These are phyloP conservation scores for Rhizopus arrhizus DNA, from an alignment of 371 early-diverging fungal species.

Conservation along the genomic window DNA sequence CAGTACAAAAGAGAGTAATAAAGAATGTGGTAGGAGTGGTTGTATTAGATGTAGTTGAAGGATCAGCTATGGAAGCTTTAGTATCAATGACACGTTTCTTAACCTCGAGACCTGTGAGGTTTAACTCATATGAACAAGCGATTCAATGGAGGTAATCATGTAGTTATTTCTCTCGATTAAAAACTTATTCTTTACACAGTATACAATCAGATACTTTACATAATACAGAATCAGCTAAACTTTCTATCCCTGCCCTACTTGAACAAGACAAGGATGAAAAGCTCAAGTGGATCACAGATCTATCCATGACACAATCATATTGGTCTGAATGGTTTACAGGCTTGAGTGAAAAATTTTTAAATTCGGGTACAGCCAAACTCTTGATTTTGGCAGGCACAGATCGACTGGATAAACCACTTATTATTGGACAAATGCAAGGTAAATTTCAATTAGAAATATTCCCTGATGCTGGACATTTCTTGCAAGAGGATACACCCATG, in stretches of 20 bases:
- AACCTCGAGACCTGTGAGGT: slow-evolving; percentile 62
- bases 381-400: slow-evolving; percentile 91
- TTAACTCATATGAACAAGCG: slow-evolving; percentile 63
- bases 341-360: slow-evolving; percentile 80
- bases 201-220: slow-evolving; percentile 65
- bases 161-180: background rate
- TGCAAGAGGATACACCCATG: slow-evolving; percentile 90
- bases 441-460: slow-evolving; percentile 88
- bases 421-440: slow-evolving; percentile 97
- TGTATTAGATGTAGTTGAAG: slow-evolving; percentile 92
- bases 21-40: slow-evolving; percentile 71
- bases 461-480: slow-evolving; percentile 83
- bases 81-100: slow-evolving; percentile 66
- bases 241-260: slow-evolving; percentile 75
- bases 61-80: slow-evolving; percentile 79
- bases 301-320: slow-evolving; percentile 67
- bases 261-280: slow-evolving; percentile 15
- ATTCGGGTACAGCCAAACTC: slow-evolving; percentile 72
- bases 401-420: slow-evolving; percentile 87
- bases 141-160: slow-evolving; percentile 64
- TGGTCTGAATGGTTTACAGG: slow-evolving; percentile 91
- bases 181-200: slow-evolving; percentile 25
- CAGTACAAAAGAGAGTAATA: slow-evolving; percentile 56
- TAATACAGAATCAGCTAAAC: slow-evolving; percentile 70
- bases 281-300: slow-evolving; percentile 74